Base-by-base conservation (phyloP, 495 filamentous ascomycete genomes). In the Pseudomonodictys pantanalensis region DNA sequence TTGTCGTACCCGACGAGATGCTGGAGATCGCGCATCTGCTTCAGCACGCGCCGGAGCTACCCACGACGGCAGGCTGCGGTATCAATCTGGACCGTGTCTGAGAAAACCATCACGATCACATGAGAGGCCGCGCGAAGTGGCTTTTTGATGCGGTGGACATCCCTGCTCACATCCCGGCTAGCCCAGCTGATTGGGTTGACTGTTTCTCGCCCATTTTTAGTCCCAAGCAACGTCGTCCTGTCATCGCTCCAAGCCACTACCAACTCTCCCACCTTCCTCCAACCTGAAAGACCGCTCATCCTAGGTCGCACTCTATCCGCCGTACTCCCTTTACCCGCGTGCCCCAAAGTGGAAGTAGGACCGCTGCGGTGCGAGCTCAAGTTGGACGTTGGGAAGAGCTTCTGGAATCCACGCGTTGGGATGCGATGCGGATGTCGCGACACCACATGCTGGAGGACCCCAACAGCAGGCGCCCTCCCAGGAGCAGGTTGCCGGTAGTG, bases 151-250 rank as follows among this genome's bases (percentile, higher is more conserved):
- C 56, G 62, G 51, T 20, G 39, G n/a, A n/a, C 35, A 58, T 52
- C 64, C 58, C 47, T 50, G 54, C 43, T 44, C 41, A 9, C 33
- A 62, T 52, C 58, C 64, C 52, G 20, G 64, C 62, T 51, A 10
- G 15, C 29, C 50, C 24, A 26, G 43, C 43, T 59, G 47, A 64
- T 67, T 64, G 64, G 64, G 46, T 48, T 39, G 47, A 50, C 28
- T 57, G 47, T 59, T 62, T 62, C 52, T 29, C 44, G 39, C 54
- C 52, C 61, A 63, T 62, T 60, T 67, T 61, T 69, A 65, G 67
- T 57, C 50, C 50, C 65, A 52, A 58, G 20, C 67, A 68, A 69
- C 69, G 57, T 58, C 64, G 61, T 60, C 69, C 69, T 71, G 61
- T 69, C 67, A 47, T 51, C 29, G 15, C 33, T 57, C 63, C 67